Percentiles rank a stretch among this genome's conserved stretches.
These are phyloP conservation scores for Aspergillus unguis DNA, from an alignment of 2,329 filamentous ascomycete genomes.

Conservation along the genomic window DNA sequence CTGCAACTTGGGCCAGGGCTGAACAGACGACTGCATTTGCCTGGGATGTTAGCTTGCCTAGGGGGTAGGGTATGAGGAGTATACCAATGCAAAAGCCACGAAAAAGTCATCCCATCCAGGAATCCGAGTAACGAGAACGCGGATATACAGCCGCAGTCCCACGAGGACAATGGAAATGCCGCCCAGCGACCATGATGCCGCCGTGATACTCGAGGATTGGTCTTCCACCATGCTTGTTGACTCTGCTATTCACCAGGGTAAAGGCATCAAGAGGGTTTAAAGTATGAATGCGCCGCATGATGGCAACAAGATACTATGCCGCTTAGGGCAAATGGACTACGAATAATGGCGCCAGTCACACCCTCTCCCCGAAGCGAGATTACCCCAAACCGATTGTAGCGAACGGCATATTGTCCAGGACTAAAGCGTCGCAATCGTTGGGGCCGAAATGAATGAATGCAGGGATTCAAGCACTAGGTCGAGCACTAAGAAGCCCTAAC, in stretches of 20 bases:
- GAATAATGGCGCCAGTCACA: too few relatives aligned
- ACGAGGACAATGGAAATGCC: conserved; percentile 6
- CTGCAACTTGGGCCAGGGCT: conserved; percentile 9
- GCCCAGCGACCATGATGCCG: conserved; percentile 7
- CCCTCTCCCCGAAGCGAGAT: too few relatives aligned
- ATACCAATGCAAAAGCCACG: conserved; percentile 10
- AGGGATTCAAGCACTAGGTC: background rate
- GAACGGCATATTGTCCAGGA: too few relatives aligned
- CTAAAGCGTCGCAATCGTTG: background rate
- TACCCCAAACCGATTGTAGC: too few relatives aligned
- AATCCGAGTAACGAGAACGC: conserved; percentile 1
- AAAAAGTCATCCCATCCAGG: conserved; percentile 15
- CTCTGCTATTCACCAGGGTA: background rate
- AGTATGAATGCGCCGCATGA: too few relatives aligned
- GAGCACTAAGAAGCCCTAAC: background rate
- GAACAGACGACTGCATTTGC: conserved; percentile 14
- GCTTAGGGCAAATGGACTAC: too few relatives aligned
- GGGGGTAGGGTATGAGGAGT: background rate
- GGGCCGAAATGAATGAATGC: too few relatives aligned
- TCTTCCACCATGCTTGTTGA: background rate
- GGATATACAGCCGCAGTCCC: conserved; percentile 5
- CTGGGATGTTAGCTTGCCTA: background rate
- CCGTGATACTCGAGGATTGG: conserved; percentile 3
- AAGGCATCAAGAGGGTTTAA: too few relatives aligned
- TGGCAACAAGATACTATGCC: too few relatives aligned